Evolutionary conservation across 371 early-diverging fungal species (phyloP).

Genomic region (Rhizopus delemar): DNA sequence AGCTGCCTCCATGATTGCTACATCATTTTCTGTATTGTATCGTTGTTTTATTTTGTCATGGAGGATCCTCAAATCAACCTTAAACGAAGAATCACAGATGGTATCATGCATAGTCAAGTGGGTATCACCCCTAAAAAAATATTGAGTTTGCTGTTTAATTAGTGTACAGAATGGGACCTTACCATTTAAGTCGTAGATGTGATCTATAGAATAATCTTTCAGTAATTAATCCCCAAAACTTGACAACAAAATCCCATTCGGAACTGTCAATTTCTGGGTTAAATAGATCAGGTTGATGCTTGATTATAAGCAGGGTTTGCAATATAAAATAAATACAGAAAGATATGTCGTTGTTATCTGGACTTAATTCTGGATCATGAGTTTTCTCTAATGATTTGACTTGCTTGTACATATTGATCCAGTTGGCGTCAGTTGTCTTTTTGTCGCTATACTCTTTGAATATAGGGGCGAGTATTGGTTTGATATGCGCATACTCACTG

Average conservation of each 20-base stretch:
- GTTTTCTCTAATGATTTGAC: background rate
- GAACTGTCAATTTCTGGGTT: slow-evolving; percentile 4
- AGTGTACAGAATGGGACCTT: background rate
- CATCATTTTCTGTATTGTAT: slow-evolving; percentile 8
- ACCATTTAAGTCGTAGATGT: slow-evolving; percentile 4
- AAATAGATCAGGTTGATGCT: slow-evolving; percentile 12
- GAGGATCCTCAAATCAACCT: slow-evolving; percentile 8
- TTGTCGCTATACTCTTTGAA: background rate
- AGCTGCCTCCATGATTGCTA: slow-evolving; percentile 6
- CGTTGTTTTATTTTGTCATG: slow-evolving; percentile 12
- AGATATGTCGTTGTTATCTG: slow-evolving; percentile 1
- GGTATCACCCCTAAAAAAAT: background rate
- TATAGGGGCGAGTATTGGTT: background rate
- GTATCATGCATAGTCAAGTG: slow-evolving; percentile 2
- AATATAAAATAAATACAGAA: slow-evolving; percentile 10
- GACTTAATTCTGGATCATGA: slow-evolving; percentile 3
- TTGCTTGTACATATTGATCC: slow-evolving; percentile 7
- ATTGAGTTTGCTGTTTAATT: too few relatives aligned
- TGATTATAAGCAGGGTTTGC: slow-evolving; percentile 1
- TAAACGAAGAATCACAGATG: slow-evolving; percentile 1
- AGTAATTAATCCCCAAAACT: slow-evolving; percentile 7
- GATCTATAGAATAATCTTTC: slow-evolving; percentile 9
- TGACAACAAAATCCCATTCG: slow-evolving; percentile 12
- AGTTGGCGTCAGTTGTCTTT: slow-evolving; percentile 5
- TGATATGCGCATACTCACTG: slow-evolving; percentile 5